A percentile compares a stretch with the other conserved stretches of the same genome.
These are phyloP conservation scores for Stagonosporopsis vannaccii DNA, from an alignment of 2,329 filamentous ascomycete species.

Conservation along the genomic window DNA sequence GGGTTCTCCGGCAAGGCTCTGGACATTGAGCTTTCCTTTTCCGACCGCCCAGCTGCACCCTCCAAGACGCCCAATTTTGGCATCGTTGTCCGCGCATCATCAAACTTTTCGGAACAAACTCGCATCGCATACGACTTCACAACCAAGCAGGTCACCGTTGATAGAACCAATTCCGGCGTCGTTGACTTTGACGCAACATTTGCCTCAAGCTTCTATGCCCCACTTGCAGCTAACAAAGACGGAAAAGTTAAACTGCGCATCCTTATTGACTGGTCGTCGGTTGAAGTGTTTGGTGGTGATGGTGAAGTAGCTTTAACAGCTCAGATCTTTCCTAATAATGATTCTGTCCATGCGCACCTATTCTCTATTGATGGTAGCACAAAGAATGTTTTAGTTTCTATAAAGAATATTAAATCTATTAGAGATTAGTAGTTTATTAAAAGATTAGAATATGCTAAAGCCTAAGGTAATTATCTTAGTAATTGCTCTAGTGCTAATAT, in stretches of 20 bases:
- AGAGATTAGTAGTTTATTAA: not conserved
- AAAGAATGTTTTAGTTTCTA: not conserved
- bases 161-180: not conserved
- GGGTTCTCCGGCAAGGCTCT: slow-evolving; percentile 1
- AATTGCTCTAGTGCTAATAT: too few relatives aligned
- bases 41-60: not conserved
- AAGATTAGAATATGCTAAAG: too few relatives aligned
- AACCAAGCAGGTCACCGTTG: not conserved
- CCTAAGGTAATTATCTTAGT: too few relatives aligned
- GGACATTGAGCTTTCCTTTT: not conserved
- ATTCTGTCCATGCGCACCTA: not conserved
- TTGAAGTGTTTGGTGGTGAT: not conserved
- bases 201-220: not conserved
- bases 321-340: not conserved
- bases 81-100: not conserved
- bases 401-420: not conserved
- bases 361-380: not conserved
- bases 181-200: not conserved
- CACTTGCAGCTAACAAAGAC: not conserved
- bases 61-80: not conserved
- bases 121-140: not conserved
- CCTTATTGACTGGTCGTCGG: not conserved
- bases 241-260: not conserved
- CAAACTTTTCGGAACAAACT: not conserved
- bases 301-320: not conserved